Evolutionary conservation across 331 rosid genomes (phyloP), one percentile per base, ranked within the genome.

Genomic region (Spiraea crenata): DNA sequence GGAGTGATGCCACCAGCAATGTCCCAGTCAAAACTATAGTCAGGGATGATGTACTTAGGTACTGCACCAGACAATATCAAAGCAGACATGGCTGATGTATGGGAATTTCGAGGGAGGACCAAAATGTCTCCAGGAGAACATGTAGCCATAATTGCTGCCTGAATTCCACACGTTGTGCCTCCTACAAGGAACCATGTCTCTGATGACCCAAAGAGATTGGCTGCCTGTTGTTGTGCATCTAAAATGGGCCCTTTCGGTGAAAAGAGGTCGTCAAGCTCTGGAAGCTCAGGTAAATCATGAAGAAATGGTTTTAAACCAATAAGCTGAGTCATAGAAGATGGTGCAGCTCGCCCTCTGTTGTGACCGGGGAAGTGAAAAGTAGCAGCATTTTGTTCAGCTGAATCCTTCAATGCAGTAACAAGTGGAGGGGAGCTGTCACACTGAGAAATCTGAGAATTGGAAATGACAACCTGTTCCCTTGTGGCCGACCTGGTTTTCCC

Each of bases 151-250:
- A 84, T 82, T 5, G 98, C 92, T 11, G 98, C 93, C 77, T 90
- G 96, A 69, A 90, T 84, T 63, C 96, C 96, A 78, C 93, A 92
- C 16, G 98, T 92, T 47, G 96, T 80, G 34, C 98, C 98, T 19
- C 95, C 96, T 39, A 92, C 96, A 44, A 92, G 96, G 72, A 92
- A 92, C 98, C 98, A 92, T 62, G 98, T 90, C 67, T 90, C 70
- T 54, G 76, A 79, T 2, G 98, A 78, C 44, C 96, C 93, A 77
- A 92, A 90, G 74, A 92, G 77, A 77, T 83, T 75, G 55, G 96
- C 87, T 46, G 98, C 98, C 79, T 82, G 76, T 71, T 35, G 79
- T 49, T 92, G 96, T 70, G 98, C 98, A 54, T 88, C 88, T 44
- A 90, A 76, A 82, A 90, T 85, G 4, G 98, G 92, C 1, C 92